Evolutionary conservation across 495 filamentous ascomycete species (phyloP), one percentile per base, ranked within the genome.

Genomic region (Talaromyces thailandensis): DNA sequence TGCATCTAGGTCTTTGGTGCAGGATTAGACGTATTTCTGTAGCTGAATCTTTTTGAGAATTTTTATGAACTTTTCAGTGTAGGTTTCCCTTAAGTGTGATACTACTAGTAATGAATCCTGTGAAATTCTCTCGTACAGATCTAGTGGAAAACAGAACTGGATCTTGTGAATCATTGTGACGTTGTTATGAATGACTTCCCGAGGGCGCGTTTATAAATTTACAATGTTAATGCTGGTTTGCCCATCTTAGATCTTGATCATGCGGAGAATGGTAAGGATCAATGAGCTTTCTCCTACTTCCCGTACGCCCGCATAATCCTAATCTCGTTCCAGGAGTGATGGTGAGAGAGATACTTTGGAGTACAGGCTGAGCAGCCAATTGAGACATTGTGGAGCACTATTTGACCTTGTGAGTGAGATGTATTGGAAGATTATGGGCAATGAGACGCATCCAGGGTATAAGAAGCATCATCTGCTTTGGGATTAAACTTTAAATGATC

Each of bases 91-190:
- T 81, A 60, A 25, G 77, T 69, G 0, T 66, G 35, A 4, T 76
- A 68, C 18, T 90, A 67, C 96, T 92, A 0, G 88, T 93, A 75
- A 96, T 95, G 28, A 93, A 73, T 28, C 82, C 79, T 75, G 98
- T 94, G 2, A 98, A 86, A 69, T 98, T 98, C 69, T 81, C 92
- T 45, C 94, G 84, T 66, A 98, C 90, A 1, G 94, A 11, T 61
- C 35, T 98, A 60, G 94, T 94, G 3, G 89, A 93, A 73, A 98
- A 97, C 2, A 98, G 81, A 0, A 95, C 97, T 2, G 95, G 94
- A 67, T 98, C 94, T 78, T 98, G 94, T 23, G 94, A 25, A 98
- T 94, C 68, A 97, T 96, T 2, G 93, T 97, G 69, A 98, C 94
- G 5, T 88, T 84, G 75, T 96, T 88, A 48, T 95, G 86, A 62